Base-by-base conservation (phyloP, 75 land plant genomes). In the Sequoia sempervirens region DNA sequence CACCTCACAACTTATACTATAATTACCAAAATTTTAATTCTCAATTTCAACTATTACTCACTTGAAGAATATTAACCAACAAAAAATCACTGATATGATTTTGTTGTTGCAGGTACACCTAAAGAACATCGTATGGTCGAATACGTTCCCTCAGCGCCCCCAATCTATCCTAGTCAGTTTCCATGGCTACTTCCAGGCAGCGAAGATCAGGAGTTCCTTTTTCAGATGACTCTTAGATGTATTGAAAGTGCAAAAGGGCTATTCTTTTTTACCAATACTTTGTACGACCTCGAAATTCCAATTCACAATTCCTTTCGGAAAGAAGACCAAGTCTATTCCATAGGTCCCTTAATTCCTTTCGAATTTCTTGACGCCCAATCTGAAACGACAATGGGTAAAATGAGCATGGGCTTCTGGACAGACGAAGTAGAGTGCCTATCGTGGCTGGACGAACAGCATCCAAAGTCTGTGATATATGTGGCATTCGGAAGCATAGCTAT, bases 401-500 rank as follows among this genome's bases (percentile, higher is more conserved):
- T 64, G 28, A 26, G n/a, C 68, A 64, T 23, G 10, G 66, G 83
- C 38, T 64, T 82, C 83, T 54, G 58, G 70, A 17, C 28, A 68
- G 85, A 83, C 32, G 85, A 83, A 40, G 15, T 32, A 79, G 69
- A 20, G n/a, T 84, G 86, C 81, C n/a, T 52, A 50, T 20, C 34
- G 20, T 87, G 88, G 88, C 82, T 87, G 46, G 87, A 87, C 34
- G 52, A 56, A 28, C 88, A 87, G 50, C 17, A 18, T 18, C 41
- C 56, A 1, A 41, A 54, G 12, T 87, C 88, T 18, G 88, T 87
- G 23, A 53, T 87, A 52, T 87, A 84, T 54, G 53, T 80, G 3
- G 74, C 88, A 7, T 87, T 87, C 32, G 88, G 88, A 23, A 87
- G 87, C 23, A 5, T 28, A 30, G 82, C 81, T 20, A 34, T 41